phyloP scores from a whole-genome alignment of 2,329 filamentous ascomycete species.

The Cladosporium cucumerinum region DNA sequence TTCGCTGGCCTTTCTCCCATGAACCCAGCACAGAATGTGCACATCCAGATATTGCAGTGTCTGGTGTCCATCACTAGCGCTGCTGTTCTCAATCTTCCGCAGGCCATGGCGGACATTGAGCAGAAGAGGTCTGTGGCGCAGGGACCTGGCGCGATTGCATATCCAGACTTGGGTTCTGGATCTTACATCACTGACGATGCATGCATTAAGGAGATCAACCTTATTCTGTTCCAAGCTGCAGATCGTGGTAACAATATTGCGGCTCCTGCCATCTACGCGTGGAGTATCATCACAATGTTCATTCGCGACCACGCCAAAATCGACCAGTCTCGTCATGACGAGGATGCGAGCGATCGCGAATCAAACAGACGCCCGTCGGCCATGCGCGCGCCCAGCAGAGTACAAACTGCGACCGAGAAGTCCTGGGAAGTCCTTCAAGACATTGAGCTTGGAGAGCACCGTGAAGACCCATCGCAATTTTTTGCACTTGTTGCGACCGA shows the following conservation, averaged over 20 bases:
- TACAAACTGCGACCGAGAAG: constrained; percentile 22
- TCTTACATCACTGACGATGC: constrained; percentile 68
- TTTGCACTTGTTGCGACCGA: constrained; percentile 49
- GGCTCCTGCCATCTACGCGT: constrained; percentile 73
- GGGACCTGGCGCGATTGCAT: neutral
- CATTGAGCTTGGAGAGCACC: constrained; percentile 28
- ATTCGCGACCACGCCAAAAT: constrained; percentile 62
- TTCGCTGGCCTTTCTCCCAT: constrained; percentile 58
- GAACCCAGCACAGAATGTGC: constrained; percentile 39
- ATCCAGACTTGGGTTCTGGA: constrained; percentile 36
- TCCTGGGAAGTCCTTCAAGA: constrained; percentile 26
- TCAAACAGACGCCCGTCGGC: constrained; percentile 15
- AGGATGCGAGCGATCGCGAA: constrained; percentile 22
- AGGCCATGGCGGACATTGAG: constrained; percentile 53
- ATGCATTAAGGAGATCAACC: constrained; percentile 69
- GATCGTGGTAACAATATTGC: constrained; percentile 58
- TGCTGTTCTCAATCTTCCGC: constrained; percentile 66
- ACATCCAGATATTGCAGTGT: constrained; percentile 65
- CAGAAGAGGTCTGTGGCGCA: constrained; percentile 7
- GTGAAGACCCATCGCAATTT: constrained; percentile 47
- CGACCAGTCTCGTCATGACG: constrained; percentile 49
- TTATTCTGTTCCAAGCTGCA: constrained; percentile 62
- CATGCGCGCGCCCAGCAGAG: constrained; percentile 14
- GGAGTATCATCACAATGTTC: constrained; percentile 71
- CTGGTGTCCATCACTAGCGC: constrained; percentile 69